Evolutionary conservation across 345 rosid genomes (phyloP).

Genomic region (Lepidium didymum): DNA sequence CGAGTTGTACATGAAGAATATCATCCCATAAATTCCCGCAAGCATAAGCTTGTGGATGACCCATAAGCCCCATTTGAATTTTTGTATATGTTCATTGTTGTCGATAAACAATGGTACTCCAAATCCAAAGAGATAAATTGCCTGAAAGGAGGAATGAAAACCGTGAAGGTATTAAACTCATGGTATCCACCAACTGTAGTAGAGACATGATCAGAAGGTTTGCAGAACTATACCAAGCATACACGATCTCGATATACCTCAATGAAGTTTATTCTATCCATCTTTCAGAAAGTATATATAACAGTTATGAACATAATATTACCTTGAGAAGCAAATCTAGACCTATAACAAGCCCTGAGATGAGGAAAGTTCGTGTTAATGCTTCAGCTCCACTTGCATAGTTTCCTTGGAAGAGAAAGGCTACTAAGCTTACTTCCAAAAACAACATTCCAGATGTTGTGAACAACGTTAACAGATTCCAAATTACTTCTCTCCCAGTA

Average conservation of each 20-base stretch:
- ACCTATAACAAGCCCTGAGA: slow-evolving; percentile 77
- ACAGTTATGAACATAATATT: slow-evolving; percentile 9
- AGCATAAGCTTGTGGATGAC: slow-evolving; percentile 78
- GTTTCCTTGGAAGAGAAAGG: slow-evolving; percentile 88
- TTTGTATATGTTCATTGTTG: slow-evolving; percentile 41
- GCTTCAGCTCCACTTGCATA: slow-evolving; percentile 82
- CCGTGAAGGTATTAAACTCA: not conserved
- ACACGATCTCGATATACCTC: not conserved
- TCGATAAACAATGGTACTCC: slow-evolving; percentile 88
- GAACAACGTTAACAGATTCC: slow-evolving; percentile 79
- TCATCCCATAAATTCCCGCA: slow-evolving; percentile 65
- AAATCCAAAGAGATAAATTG: slow-evolving; percentile 73
- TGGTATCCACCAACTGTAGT: not conserved
- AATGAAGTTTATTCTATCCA: not conserved
- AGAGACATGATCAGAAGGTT: not conserved
- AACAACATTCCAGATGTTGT: slow-evolving; percentile 89
- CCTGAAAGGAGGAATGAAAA: slow-evolving; percentile 39
- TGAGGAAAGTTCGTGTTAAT: slow-evolving; percentile 65
- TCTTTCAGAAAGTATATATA: not conserved
- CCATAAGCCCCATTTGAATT: slow-evolving; percentile 87
- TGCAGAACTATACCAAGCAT: not conserved
- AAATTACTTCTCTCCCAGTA: slow-evolving; percentile 66
- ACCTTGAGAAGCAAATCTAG: slow-evolving; percentile 93
- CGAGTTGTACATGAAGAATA: slow-evolving; percentile 82
- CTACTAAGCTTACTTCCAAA: slow-evolving; percentile 92